Percentiles rank a stretch among this genome's conserved stretches.
Evolutionary conservation across 768 basidiomycete species (phyloP).

Genomic region (Podaxis sp.): DNA sequence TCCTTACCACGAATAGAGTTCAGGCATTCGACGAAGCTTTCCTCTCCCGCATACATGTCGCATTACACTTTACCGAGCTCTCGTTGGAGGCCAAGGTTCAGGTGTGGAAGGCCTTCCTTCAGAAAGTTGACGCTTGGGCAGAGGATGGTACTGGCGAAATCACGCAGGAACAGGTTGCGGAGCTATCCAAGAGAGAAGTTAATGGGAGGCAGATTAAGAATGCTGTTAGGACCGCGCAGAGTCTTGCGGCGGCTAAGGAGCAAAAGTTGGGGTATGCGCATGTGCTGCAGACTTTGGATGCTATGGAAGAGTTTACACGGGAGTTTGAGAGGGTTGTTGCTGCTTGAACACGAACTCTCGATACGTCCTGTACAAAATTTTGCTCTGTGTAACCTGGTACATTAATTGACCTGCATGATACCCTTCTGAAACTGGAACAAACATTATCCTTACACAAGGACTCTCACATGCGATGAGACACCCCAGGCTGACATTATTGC

Average conservation of each 20-base stretch:
- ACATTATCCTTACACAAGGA: too few species aligned
- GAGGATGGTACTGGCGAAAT: slow-evolving; percentile 20
- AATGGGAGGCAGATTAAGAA: slow-evolving; percentile 73
- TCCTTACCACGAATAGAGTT: slow-evolving; percentile 54
- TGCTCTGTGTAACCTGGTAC: neutral
- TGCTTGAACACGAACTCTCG: neutral
- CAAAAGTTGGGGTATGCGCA: slow-evolving; percentile 46
- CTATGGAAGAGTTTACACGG: slow-evolving; percentile 55
- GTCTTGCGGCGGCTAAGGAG: slow-evolving; percentile 46
- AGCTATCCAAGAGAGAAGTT: slow-evolving; percentile 45
- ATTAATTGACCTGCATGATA: neutral
- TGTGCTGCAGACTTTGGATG: slow-evolving; percentile 53
- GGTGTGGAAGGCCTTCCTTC: slow-evolving; percentile 62
- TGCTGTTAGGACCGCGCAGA: slow-evolving; percentile 59
- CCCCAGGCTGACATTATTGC: too few species aligned
- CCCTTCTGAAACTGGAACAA: too few species aligned
- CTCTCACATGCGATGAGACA: too few species aligned
- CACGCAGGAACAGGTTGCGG: slow-evolving; percentile 35
- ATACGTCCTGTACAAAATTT: neutral
- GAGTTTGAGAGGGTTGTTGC: slow-evolving; percentile 31
- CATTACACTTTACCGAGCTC: slow-evolving; percentile 61
- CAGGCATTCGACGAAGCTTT: slow-evolving; percentile 65
- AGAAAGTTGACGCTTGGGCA: slow-evolving; percentile 35
- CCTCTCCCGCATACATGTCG: slow-evolving; percentile 63
- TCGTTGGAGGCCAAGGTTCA: slow-evolving; percentile 45